Evolutionary conservation across 192 early-diverging fungal genomes (phyloP), one percentile per base, ranked within the genome.

Genomic region (Rhizophagus prolifer): DNA sequence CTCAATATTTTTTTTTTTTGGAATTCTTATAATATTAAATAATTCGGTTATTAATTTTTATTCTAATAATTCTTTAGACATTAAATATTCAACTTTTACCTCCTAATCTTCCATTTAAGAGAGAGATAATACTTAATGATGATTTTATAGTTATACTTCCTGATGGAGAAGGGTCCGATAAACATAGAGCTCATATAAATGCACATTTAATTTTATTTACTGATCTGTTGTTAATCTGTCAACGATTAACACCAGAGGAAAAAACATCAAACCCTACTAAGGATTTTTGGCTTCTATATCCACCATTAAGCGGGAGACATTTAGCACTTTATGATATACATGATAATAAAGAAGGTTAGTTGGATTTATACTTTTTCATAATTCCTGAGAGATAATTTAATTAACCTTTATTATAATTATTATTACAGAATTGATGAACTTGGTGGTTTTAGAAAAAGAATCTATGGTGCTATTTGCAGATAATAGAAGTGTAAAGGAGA

Each of bases 261-360:
- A 54, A 19, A 21, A 21, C 3, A 54, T 54, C 19, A 54, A 54
- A 54, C 21, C 50, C 16, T 21, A 21, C 19, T 5, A 54, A 54
- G 50, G 50, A 84, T 23, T 77, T 76, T 50, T 81, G 81, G 72
- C 58, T 89, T 16, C 70, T 89, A 23, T 89, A 84, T 70, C 85
- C 86, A 70, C 85, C 88, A 19, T 70, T 89, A 28, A 76, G 81
- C 2, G 77, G 82, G 12, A 80, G 77, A 69, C 85, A 87, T 79
- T 80, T 89, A 14, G 28, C 58, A 9, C 78, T 85, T 9, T 73
- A 63, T n/a, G 81, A 85, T 65, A 67, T 79, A 21, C 76, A 72
- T 61, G 34, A 77, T 65, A 59, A 76, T 25, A 79, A 82, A 13
- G 50, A 76, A 58, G 82, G 85, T 83, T 72, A 31, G 74, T 44